phyloP scores from a whole-genome alignment of 2,329 filamentous ascomycete genomes.

The Fusarium poae region DNA sequence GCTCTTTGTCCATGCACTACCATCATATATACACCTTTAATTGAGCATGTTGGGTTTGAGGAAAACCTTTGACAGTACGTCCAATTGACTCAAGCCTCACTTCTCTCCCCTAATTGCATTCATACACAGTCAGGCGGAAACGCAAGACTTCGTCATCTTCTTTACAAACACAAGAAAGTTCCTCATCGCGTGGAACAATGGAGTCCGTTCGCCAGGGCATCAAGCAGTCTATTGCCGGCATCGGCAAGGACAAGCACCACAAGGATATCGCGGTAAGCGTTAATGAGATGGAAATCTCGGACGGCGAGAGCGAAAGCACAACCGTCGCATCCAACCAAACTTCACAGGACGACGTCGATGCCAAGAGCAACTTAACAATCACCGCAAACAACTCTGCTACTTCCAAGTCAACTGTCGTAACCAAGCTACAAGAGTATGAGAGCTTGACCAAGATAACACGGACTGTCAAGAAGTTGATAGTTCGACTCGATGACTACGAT shows the following conservation, averaged over 20 bases:
- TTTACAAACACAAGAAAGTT: slow-evolving; percentile 16
- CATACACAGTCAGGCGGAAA: slow-evolving; percentile 35
- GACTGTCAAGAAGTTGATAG: slow-evolving; percentile 37
- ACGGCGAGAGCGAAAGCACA: slow-evolving; percentile 34
- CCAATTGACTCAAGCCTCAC: neutral
- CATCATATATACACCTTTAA: neutral
- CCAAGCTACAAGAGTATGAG: slow-evolving; percentile 23
- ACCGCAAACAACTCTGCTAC: neutral
- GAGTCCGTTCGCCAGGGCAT: slow-evolving; percentile 31
- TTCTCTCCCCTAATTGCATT: neutral
- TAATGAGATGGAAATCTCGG: slow-evolving; percentile 18
- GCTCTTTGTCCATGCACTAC: slow-evolving; percentile 5
- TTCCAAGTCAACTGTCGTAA: neutral
- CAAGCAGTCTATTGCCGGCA: slow-evolving; percentile 22
- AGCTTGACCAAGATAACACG: slow-evolving; percentile 34
- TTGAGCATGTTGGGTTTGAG: slow-evolving; percentile 42
- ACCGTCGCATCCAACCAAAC: slow-evolving; percentile 25
- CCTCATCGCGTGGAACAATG: slow-evolving; percentile 30
- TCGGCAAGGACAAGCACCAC: slow-evolving; percentile 25
- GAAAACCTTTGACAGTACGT: slow-evolving; percentile 38
- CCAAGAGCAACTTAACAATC: slow-evolving; percentile 7
- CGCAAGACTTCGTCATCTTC: slow-evolving; percentile 39
- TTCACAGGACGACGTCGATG: slow-evolving; percentile 12
- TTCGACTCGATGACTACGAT: slow-evolving; percentile 39
- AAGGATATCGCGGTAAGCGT: slow-evolving; percentile 13